Base-by-base conservation (phyloP, 352 stramenopile species). In the Stramenopiles sp. region DNA sequence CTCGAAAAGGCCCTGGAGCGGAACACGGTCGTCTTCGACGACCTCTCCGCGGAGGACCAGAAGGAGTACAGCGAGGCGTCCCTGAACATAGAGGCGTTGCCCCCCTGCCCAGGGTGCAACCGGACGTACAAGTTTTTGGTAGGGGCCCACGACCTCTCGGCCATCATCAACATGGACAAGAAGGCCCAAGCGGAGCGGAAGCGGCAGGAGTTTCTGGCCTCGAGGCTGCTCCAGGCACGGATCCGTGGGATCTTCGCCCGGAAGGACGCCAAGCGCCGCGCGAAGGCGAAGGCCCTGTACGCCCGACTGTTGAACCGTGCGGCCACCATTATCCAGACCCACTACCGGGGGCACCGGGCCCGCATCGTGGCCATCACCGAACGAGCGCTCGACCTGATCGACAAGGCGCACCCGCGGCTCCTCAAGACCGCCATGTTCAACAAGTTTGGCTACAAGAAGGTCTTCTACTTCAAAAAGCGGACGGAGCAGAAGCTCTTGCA, bases 401-500 rank as follows among this genome's bases (percentile, higher is more conserved):
- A 78, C 30, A 75, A 73, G 53, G 68, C 75, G 25, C 75, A 83
- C 74, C 48, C 37, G 30, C 68, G 78, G 25, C 68, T 83, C 25
- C 76, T 83, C 30, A 37, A 75, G 31, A 63, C 81, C 34, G 79
- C 80, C 12, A 34, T 83, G n/a, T 31, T n/a, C n/a, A n/a, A 68
- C 33, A 75, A 68, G 37, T 74, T 73, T 3, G 3, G 49, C 32
- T 48, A 74, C 30, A 53, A 69, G 32, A 83, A 75, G 34, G 79
- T 83, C 0, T 83, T 83, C 34, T 83, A 80, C 79, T 83, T 83
- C 74, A 81, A 82, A 68, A 68, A 74, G 31, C 34, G 78, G 35
- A 74, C 74, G n/a, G 79, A 83, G 49, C 48, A 81, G 33, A 37
- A 81, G 30, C 74, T 81, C 34, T 48, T 83, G 6, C 78, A 82